Base-by-base conservation (phyloP, 2,329 filamentous ascomycete genomes). In the Penicillium oxalicum region DNA sequence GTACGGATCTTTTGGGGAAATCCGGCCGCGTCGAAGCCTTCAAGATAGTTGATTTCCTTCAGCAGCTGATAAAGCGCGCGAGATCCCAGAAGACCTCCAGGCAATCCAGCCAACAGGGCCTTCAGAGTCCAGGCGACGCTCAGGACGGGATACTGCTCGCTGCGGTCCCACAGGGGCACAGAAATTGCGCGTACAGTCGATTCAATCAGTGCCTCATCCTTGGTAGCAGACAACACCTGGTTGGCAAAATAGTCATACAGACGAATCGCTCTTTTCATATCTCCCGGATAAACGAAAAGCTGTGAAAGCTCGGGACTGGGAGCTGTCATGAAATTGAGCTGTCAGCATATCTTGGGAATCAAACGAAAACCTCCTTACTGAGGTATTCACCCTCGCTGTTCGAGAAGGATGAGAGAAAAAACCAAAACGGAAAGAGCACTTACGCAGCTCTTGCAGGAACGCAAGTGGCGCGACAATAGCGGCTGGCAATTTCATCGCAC, bases 381-480 rank as follows among this genome's bases (percentile, higher is more conserved):
- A 18, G 18, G 18, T 18, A 18, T 18, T 18, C 18, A 18, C 18
- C 18, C 18, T 2, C 18, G 18, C 18, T 18, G 18, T 18, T 48
- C 41, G 12, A 41, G 18, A 33, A 39, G 39, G 33, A 28, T 27
- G 12, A 7, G 26, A 27, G 9, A 27, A n/a, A 11, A 38, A 38
- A 5, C 9, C 2, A 24, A 26, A 25, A 38, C 8, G 13, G 26
- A 24, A 38, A 25, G 18, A n/a, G 29, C 28, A 49, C 53, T 13
- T 38, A 60, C 55, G 48, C 45, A 47, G 50, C 48, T 43, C 46
- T 2, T 62, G 55, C 45, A 75, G 49, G 52, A 69, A 72, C 18
- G 57, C 55, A 9, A 66, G 59, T n/a, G 65, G 67, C 27, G 70
- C 69, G 32, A 71, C 72, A 49, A 75, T 67, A 42, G 69, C 72